Evolutionary conservation across 1,284 basidiomycete species (phyloP).

Genomic region (Apiotrichum siamense): DNA sequence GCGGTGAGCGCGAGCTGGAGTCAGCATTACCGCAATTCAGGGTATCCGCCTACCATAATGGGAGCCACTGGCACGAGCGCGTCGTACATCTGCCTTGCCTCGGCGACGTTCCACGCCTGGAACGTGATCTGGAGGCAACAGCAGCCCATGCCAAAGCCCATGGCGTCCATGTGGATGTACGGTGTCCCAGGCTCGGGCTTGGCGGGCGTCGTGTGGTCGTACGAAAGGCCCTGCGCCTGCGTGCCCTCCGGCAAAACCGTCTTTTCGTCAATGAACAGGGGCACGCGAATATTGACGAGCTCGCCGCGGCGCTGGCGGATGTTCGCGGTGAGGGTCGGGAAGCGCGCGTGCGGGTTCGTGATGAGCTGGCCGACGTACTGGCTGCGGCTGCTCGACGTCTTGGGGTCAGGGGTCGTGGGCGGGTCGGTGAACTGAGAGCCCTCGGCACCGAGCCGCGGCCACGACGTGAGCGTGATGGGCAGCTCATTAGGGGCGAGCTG

Average conservation of each 20-base stretch:
- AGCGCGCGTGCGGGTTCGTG: constrained; percentile 93
- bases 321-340: constrained; percentile 85
- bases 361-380: constrained; percentile 93
- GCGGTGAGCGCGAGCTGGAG: constrained; percentile 73
- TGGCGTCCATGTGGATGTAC: constrained; percentile 97
- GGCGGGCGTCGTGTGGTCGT: constrained; percentile 23
- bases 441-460: constrained; percentile 80
- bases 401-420: constrained; percentile 67
- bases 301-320: constrained; percentile 83
- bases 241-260: constrained; percentile 51
- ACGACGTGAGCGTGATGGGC: constrained; percentile 91
- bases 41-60: constrained; percentile 62
- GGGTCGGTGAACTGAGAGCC: constrained; percentile 86
- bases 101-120: constrained; percentile 87
- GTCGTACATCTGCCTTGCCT: constrained; percentile 90
- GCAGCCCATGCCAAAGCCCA: constrained; percentile 99
- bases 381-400: constrained; percentile 68
- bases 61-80: constrained; percentile 89
- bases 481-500: constrained; percentile 81
- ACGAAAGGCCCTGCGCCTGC: constrained; percentile 13
- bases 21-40: neutral
- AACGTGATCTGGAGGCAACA: constrained; percentile 97
- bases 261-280: constrained; percentile 80
- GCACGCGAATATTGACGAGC: constrained; percentile 93
- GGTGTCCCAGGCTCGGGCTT: constrained; percentile 47